Evolutionary conservation across 345 rosid species (phyloP).

Genomic region (Orychophragmus violaceus): DNA sequence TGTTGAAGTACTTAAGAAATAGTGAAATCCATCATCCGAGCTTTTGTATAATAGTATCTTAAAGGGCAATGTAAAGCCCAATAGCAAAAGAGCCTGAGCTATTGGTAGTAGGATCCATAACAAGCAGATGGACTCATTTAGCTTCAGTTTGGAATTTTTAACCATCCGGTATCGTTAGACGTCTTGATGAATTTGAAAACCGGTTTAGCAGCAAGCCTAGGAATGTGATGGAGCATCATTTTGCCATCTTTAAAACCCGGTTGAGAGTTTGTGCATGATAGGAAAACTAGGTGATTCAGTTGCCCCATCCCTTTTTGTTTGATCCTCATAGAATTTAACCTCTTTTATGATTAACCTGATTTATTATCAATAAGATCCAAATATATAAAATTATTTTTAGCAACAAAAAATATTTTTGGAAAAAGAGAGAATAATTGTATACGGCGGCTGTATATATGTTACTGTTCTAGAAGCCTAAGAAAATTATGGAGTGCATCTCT

Average conservation of each 20-base stretch:
- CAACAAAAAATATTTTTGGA: neutral
- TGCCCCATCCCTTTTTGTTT: no score
- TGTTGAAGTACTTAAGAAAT: neutral
- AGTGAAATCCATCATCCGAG: no score
- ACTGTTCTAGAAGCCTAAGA: constrained; percentile 12
- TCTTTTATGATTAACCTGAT: no score
- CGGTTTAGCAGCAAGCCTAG: no score
- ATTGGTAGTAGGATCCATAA: constrained; percentile 55
- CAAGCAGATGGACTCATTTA: constrained; percentile 48
- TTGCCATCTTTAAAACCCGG: no score
- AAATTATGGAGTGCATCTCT: constrained; percentile 11
- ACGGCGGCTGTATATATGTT: neutral
- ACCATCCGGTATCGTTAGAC: no score
- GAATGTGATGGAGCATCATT: no score
- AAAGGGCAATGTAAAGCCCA: neutral
- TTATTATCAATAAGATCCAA: neutral
- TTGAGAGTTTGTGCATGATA: no score
- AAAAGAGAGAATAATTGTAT: neutral
- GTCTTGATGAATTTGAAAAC: no score
- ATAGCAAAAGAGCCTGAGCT: constrained; percentile 49
- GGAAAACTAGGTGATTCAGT: no score
- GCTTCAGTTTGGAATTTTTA: no score
- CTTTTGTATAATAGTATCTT: neutral
- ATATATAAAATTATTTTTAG: neutral
- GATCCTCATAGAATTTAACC: no score